phyloP scores from a whole-genome alignment of 441 rosid genomes.

The Hura crepitans region DNA sequence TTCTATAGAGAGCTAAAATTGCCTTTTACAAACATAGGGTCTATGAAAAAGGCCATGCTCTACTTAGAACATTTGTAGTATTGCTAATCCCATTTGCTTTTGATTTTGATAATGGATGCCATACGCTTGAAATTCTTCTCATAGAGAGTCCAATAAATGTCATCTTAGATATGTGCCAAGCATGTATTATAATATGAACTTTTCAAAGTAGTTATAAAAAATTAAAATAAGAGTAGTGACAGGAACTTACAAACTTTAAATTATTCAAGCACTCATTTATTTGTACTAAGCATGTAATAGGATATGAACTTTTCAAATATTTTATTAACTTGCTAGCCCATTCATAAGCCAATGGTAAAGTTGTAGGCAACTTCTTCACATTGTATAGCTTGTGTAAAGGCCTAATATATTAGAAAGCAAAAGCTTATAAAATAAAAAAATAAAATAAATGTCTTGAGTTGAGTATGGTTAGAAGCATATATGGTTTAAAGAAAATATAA shows the following conservation, averaged over 20 bases:
- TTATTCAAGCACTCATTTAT: neutral
- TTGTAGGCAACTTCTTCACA: neutral
- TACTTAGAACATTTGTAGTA: neutral
- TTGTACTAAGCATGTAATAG: neutral
- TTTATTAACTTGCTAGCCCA: neutral
- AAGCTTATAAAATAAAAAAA: no score
- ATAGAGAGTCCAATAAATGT: neutral
- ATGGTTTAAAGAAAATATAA: no score
- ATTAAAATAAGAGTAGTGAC: neutral
- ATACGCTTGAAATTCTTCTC: neutral
- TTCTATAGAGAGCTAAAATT: neutral
- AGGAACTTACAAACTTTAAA: neutral
- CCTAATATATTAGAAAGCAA: neutral
- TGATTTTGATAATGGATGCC: neutral
- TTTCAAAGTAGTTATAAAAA: neutral
- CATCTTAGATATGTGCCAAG: neutral
- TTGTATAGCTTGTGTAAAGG: neutral
- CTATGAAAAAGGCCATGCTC: neutral
- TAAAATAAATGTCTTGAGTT: no score
- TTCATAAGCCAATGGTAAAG: neutral
- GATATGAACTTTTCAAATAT: neutral
- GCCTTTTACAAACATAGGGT: neutral
- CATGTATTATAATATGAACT: neutral
- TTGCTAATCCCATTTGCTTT: neutral
- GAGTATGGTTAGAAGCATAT: no score